A percentile compares a stretch with the other conserved stretches of the same genome.
phyloP scores from a whole-genome alignment of 306 rosid genomes.

The Glycine latifolia region DNA sequence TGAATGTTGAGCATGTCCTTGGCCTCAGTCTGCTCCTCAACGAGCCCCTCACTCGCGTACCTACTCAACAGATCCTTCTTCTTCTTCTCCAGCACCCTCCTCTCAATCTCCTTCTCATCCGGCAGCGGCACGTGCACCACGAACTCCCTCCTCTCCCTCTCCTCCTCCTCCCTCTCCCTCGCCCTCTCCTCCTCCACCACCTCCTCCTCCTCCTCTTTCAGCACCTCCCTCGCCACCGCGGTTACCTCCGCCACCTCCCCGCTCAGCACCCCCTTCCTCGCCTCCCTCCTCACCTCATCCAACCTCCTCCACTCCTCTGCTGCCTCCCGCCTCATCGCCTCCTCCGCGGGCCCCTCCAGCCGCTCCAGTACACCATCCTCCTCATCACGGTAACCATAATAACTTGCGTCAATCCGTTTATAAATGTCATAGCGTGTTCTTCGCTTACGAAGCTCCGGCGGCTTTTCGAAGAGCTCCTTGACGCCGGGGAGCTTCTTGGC shows the following conservation, averaged over 20 bases:
- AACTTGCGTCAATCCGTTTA: constrained; percentile 83
- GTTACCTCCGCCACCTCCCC: constrained; percentile 73
- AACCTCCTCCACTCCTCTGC: constrained; percentile 77
- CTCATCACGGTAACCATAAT: constrained; percentile 87
- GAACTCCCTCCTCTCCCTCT: constrained; percentile 71
- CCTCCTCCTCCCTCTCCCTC: constrained; percentile 57
- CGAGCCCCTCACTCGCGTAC: constrained; percentile 71
- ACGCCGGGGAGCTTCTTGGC: constrained; percentile 93
- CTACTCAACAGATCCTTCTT: constrained; percentile 75
- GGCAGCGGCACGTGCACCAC: constrained; percentile 93
- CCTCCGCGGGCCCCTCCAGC: constrained; percentile 76
- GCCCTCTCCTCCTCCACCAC: constrained; percentile 78
- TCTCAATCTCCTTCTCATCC: constrained; percentile 90
- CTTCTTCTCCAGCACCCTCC: constrained; percentile 94
- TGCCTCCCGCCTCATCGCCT: constrained; percentile 66
- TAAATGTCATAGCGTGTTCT: constrained; percentile 89
- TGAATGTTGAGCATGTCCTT: constrained; percentile 86
- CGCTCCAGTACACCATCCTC: constrained; percentile 86
- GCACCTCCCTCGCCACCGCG: constrained; percentile 59
- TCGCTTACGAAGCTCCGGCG: constrained; percentile 82
- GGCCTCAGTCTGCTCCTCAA: constrained; percentile 82
- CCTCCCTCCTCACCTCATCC: constrained; percentile 83
- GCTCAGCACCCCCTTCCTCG: constrained; percentile 81
- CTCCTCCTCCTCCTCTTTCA: constrained; percentile 83
- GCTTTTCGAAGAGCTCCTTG: constrained; percentile 85